Evolutionary conservation across 176 grass and related monocot genomes (phyloP).

Genomic region (Carex cristatella): DNA sequence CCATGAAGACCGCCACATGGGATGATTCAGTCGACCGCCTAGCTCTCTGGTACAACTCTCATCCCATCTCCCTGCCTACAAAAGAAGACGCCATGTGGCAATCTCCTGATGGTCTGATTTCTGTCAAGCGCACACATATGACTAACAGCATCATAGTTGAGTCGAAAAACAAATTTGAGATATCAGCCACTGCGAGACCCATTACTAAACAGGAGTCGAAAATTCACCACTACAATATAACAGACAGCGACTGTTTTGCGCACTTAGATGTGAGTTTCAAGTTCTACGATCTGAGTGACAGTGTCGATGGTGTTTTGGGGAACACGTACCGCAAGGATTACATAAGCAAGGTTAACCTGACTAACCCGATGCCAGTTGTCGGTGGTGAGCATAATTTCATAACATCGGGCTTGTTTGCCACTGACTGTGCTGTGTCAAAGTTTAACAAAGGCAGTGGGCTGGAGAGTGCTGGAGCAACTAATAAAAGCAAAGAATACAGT

Average conservation of each 20-base stretch:
- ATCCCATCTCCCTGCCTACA: slow-evolving; percentile 2
- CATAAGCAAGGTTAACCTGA: slow-evolving; percentile 24
- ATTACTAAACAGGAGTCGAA: slow-evolving; percentile 32
- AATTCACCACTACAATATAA: slow-evolving; percentile 29
- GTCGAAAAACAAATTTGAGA: slow-evolving; percentile 1
- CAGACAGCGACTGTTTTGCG: slow-evolving; percentile 24
- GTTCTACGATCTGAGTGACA: slow-evolving; percentile 20
- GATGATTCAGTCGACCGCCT: slow-evolving; percentile 23
- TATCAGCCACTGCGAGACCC: slow-evolving; percentile 15
- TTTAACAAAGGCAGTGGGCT: slow-evolving; percentile 6
- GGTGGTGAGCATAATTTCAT: slow-evolving; percentile 21
- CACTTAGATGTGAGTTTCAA: slow-evolving; percentile 33
- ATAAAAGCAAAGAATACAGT: not conserved
- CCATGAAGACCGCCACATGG: slow-evolving; percentile 27
- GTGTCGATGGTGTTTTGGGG: slow-evolving; percentile 28
- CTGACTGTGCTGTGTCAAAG: slow-evolving; percentile 11
- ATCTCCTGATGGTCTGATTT: slow-evolving; percentile 10
- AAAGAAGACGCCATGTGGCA: slow-evolving; percentile 18
- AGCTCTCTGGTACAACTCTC: not conserved
- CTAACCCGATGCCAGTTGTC: slow-evolving; percentile 23
- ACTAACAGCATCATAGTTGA: slow-evolving; percentile 15
- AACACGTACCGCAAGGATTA: slow-evolving; percentile 28
- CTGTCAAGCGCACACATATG: slow-evolving; percentile 9
- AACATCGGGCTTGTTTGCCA: slow-evolving; percentile 11
- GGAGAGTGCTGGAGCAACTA: not conserved